Evolutionary conservation across 495 filamentous ascomycete species (phyloP).

Genomic region (Talaromyces stipitatus): DNA sequence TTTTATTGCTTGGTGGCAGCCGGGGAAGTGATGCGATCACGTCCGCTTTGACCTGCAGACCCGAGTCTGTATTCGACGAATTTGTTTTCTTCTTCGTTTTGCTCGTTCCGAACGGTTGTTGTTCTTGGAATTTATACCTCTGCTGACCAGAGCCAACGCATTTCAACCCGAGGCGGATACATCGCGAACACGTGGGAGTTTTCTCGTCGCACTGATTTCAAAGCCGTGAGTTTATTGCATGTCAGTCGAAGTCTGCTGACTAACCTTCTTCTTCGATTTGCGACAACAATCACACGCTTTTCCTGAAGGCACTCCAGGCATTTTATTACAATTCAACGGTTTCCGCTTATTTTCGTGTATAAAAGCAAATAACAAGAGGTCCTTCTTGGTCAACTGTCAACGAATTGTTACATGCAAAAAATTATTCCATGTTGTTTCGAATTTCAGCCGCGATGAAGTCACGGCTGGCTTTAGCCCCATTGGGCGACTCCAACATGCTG

Average conservation of each 20-base stretch:
- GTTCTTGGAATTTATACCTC: constrained; percentile 41
- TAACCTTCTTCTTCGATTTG: constrained; percentile 47
- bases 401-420: background rate
- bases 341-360: too few relatives aligned
- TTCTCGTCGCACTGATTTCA: constrained; percentile 28
- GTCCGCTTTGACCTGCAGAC: background rate
- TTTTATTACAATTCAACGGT: constrained; percentile 14
- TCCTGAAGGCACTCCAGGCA: constrained; percentile 45
- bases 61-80: background rate
- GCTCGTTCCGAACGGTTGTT: constrained; percentile 11
- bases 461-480: background rate
- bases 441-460: background rate
- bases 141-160: constrained; percentile 41
- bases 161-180: constrained; percentile 31
- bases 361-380: too few relatives aligned
- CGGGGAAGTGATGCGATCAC: background rate
- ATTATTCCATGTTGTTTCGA: background rate
- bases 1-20: constrained; percentile 14
- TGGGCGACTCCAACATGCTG: background rate
- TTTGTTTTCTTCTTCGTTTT: background rate
- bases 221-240: background rate
- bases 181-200: constrained; percentile 37
- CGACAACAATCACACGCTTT: constrained; percentile 44
- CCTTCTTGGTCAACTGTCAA: too few relatives aligned
- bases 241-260: background rate